These are phyloP conservation scores for Magnaporthales sp. DNA, from an alignment of 2,329 filamentous ascomycete genomes.

Conservation along the genomic window DNA sequence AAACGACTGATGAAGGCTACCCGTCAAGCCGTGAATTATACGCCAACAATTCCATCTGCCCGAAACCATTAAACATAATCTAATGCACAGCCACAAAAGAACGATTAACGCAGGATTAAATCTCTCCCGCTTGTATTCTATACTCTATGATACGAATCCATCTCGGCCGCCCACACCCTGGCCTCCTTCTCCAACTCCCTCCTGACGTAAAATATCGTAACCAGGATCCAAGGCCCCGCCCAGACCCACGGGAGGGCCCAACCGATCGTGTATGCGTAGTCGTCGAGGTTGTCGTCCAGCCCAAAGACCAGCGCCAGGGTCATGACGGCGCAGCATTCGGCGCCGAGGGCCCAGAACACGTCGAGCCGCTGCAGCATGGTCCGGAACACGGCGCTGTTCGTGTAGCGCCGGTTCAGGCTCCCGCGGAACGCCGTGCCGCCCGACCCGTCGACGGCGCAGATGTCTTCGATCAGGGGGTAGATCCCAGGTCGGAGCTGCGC, in stretches of 20 bases:
- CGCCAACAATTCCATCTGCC: too few species aligned
- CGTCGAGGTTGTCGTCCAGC: background rate
- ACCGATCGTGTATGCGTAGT: background rate
- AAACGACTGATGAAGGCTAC: too few species aligned
- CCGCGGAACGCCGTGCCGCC: slow-evolving; percentile 45
- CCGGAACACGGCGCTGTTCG: slow-evolving; percentile 43
- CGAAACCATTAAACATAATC: too few species aligned
- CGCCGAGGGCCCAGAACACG: slow-evolving; percentile 46
- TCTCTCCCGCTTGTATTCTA: too few species aligned
- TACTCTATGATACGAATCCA: background rate
- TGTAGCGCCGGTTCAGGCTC: slow-evolving; percentile 40
- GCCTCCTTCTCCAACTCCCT: background rate
- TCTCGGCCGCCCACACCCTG: background rate
- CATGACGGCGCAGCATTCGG: slow-evolving; percentile 33
- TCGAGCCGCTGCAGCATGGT: slow-evolving; percentile 44
- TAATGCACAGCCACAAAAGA: too few species aligned
- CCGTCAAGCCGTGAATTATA: too few species aligned
- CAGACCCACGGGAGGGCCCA: background rate
- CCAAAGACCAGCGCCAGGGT: slow-evolving; percentile 22
- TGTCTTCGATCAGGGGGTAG: slow-evolving; percentile 59
- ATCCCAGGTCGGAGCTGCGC: slow-evolving; percentile 48
- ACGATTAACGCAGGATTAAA: too few species aligned
- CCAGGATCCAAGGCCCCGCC: background rate
- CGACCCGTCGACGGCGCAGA: slow-evolving; percentile 57
- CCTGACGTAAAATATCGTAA: background rate